Conservation (phyloP, 805 yeast genomes). For the Zygosaccharomyces lentus region DNA sequence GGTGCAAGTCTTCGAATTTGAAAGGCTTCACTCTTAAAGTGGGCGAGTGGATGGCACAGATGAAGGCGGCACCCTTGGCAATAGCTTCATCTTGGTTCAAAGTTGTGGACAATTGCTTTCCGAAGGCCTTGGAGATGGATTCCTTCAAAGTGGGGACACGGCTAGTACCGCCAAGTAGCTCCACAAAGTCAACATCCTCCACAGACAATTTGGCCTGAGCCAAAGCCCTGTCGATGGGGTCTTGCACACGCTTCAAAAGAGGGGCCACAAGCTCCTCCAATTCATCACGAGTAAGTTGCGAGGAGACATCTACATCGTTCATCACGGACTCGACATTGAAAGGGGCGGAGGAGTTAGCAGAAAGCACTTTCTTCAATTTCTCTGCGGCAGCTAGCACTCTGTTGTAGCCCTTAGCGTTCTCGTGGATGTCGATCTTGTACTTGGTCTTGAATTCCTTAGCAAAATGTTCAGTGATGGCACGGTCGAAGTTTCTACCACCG, state of each 20-base stretch:
- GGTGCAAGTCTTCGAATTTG: constrained; percentile 94
- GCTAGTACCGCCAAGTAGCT: constrained; percentile 96
- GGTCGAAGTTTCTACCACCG: constrained; percentile 97
- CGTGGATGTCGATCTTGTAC: constrained; percentile 87
- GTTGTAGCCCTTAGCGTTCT: constrained; percentile 91
- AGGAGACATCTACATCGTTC: constrained; percentile 94
- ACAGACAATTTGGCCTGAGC: constrained; percentile 67
- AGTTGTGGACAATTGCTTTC: constrained; percentile 84
- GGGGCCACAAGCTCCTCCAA: constrained; percentile 87
- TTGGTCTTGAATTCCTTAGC: constrained; percentile 88
- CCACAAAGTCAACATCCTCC: constrained; percentile 83
- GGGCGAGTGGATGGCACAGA: constrained; percentile 98
- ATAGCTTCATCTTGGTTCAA: constrained; percentile 99
- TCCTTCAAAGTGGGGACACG: constrained; percentile 94
- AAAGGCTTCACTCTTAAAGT: constrained; percentile 97
- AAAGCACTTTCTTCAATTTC: constrained; percentile 88
- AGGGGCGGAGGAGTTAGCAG: constrained; percentile 94
- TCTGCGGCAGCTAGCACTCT: constrained; percentile 91
- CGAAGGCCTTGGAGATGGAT: constrained; percentile 72
- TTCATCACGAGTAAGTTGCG: constrained; percentile 84
- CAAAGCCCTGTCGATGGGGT: constrained; percentile 79
- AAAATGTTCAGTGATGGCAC: constrained; percentile 89
- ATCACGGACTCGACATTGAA: constrained; percentile 92
- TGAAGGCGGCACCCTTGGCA: constrained; percentile 98
- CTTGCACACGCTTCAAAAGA: constrained; percentile 65